phyloP scores from a whole-genome alignment of 352 stramenopile genomes.

The Sclerospora graminicola region DNA sequence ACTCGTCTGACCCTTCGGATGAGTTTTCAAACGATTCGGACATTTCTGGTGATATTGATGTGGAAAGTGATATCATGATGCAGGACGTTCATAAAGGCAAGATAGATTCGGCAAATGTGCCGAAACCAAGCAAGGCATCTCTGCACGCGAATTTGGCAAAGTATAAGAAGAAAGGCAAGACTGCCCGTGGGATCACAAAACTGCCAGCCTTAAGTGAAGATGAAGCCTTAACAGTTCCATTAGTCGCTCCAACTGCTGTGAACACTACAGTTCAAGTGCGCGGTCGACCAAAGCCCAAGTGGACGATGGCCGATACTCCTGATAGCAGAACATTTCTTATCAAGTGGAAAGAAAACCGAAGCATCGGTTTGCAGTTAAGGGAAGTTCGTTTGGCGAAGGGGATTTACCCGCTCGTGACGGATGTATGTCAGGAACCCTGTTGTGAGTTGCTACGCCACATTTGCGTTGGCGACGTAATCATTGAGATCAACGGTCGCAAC shows the following conservation, averaged over 20 bases:
- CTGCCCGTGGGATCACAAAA: conserved; percentile 43
- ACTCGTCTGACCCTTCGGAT: conserved; percentile 21
- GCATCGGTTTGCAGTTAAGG: conserved; percentile 74
- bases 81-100: conserved; percentile 23
- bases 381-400: conserved; percentile 71
- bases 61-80: conserved; percentile 46
- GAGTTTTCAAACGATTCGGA: conserved; percentile 33
- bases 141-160: conserved; percentile 57
- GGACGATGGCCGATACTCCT: conserved; percentile 66
- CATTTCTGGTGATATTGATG: conserved; percentile 48
- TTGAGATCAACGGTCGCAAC: conserved; percentile 85
- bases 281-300: conserved; percentile 61
- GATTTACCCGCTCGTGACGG: conserved; percentile 68
- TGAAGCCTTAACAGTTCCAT: conserved; percentile 55
- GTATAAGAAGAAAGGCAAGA: conserved; percentile 73
- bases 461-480: conserved; percentile 73
- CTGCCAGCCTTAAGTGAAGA: conserved; percentile 53
- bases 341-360: conserved; percentile 85
- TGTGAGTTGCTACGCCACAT: conserved; percentile 78
- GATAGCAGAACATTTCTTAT: conserved; percentile 78
- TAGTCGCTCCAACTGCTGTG: conserved; percentile 69
- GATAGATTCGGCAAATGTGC: conserved; percentile 12
- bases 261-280: conserved; percentile 81
- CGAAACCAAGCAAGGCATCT: conserved; percentile 29
- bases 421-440: conserved; percentile 78